Evolutionary conservation across 257 asterid species (phyloP).

Genomic region (Apocynum venetum): DNA sequence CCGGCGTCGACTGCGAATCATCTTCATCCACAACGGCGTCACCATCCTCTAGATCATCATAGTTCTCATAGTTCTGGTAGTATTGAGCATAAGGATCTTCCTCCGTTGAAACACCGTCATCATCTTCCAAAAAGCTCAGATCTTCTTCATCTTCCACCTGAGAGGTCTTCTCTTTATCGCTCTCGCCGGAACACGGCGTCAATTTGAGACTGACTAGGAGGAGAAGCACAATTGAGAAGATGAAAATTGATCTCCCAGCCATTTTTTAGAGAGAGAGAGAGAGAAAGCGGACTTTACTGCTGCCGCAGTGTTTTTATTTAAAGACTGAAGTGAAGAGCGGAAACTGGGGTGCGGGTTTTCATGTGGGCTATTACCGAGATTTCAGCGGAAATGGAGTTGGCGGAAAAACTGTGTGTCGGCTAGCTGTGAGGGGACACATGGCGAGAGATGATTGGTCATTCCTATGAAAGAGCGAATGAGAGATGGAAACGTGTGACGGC

Average conservation of each 20-base stretch:
- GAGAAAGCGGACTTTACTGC: neutral
- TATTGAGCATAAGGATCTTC: conserved; percentile 31
- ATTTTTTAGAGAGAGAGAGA: conserved; percentile 8
- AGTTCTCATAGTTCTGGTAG: conserved; percentile 57
- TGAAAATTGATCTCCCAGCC: conserved; percentile 34
- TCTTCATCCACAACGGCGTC: conserved; percentile 14
- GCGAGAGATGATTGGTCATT: accelerated
- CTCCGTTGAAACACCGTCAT: conserved; percentile 22
- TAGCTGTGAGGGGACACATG: conserved; percentile 22
- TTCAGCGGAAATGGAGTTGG: conserved; percentile 22
- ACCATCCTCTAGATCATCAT: conserved; percentile 57
- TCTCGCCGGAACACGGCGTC: conserved; percentile 18
- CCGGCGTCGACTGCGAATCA: conserved; percentile 38
- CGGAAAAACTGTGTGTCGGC: conserved; percentile 22
- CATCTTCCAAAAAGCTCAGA: conserved; percentile 70
- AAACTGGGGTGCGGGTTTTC: neutral
- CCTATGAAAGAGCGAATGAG: conserved; percentile 5
- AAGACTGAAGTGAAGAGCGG: neutral
- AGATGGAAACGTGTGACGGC: conserved; percentile 15
- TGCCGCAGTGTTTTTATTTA: neutral
- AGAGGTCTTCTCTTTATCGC: conserved; percentile 12
- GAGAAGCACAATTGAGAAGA: conserved; percentile 41
- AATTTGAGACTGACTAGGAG: conserved; percentile 30
- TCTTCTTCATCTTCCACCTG: conserved; percentile 59
- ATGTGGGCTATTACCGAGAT: conserved; percentile 17